A percentile compares a stretch with the other conserved stretches of the same genome.
These are phyloP conservation scores for Blastocrithidia nonstop DNA, from an alignment of 208 protist species.

Conservation along the genomic window DNA sequence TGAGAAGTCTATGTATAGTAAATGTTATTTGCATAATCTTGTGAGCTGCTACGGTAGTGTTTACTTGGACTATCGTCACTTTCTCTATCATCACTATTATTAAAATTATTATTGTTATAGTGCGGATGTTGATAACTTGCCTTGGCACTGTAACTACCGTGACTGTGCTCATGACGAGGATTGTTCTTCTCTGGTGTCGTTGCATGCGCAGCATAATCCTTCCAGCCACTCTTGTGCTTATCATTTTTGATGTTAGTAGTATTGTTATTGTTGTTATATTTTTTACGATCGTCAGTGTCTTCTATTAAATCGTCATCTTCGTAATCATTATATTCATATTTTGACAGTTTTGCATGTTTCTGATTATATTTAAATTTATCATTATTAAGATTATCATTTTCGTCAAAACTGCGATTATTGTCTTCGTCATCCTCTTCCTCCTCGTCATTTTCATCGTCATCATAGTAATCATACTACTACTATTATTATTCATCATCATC, in stretches of 20 bases:
- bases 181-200: background rate
- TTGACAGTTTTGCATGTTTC: background rate
- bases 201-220: background rate
- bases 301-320: too few species aligned
- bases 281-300: background rate
- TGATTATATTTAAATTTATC: background rate
- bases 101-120: background rate
- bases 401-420: conserved; percentile 6
- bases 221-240: background rate
- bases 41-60: too few species aligned
- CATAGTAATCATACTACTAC: background rate
- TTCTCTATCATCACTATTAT: too few species aligned
- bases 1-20: too few species aligned
- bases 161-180: background rate
- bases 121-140: background rate
- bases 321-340: too few species aligned
- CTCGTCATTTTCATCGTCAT: conserved; percentile 10
- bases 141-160: conserved; percentile 3
- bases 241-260: background rate
- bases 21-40: too few species aligned
- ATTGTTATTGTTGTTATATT: background rate
- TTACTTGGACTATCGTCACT: too few species aligned
- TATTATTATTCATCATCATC: conserved; percentile 13
- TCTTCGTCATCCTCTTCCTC: conserved; percentile 5
- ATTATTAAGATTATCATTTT: conserved; percentile 11